These are phyloP conservation scores for Chlorella variabilis DNA, from an alignment of 163 green algal genomes.

Conservation along the genomic window DNA sequence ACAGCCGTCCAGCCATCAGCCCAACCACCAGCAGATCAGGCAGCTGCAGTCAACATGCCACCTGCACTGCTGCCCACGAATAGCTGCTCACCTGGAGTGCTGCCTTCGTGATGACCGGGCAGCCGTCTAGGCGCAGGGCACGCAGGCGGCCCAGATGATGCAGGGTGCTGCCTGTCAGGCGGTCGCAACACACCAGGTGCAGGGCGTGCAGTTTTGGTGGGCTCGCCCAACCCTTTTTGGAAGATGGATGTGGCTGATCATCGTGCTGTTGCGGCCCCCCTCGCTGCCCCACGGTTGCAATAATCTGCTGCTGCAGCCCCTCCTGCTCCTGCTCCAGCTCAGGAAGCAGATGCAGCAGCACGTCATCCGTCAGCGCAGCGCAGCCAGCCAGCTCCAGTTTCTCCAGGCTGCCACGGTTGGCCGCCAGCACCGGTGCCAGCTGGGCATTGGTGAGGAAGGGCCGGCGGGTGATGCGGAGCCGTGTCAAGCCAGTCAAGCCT, in stretches of 20 bases:
- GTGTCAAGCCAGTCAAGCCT: slow-evolving; percentile 9
- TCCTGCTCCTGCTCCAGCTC: no score
- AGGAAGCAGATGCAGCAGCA: slow-evolving; percentile 7
- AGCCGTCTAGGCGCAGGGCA: slow-evolving; percentile 13
- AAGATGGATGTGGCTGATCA: no score
- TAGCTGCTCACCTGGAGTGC: slow-evolving; percentile 17
- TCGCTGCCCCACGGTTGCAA: no score
- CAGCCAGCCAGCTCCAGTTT: slow-evolving; percentile 28
- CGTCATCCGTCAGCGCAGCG: slow-evolving; percentile 16
- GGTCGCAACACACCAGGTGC: slow-evolving; percentile 37
- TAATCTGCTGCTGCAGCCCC: neutral
- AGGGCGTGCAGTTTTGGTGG: neutral
- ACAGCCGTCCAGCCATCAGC: neutral
- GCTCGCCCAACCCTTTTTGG: no score
- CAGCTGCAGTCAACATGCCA: no score
- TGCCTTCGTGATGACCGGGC: neutral
- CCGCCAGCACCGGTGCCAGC: slow-evolving; percentile 15
- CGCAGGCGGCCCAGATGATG: slow-evolving; percentile 12
- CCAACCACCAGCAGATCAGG: neutral
- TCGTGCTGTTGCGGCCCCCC: neutral
- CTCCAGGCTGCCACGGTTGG: slow-evolving; percentile 13
- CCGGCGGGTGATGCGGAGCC: slow-evolving; percentile 22
- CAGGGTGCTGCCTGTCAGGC: slow-evolving; percentile 9
- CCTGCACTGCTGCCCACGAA: no score
- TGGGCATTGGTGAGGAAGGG: slow-evolving; percentile 24